These are phyloP conservation scores for Plantago major DNA, from an alignment of 257 asterid species.

Conservation along the genomic window DNA sequence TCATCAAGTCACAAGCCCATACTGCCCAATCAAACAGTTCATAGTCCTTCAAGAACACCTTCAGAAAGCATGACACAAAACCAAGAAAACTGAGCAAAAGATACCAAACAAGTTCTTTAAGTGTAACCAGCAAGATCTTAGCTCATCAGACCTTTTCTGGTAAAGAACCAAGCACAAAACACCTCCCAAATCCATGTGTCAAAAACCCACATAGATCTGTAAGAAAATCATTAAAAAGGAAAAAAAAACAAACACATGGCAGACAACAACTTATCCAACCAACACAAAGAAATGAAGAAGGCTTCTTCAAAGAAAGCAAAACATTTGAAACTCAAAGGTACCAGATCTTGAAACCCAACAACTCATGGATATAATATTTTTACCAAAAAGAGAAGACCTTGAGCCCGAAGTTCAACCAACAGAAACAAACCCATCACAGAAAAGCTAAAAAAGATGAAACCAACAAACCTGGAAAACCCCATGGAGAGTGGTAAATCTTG, in stretches of 20 bases:
- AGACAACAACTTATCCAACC: background rate
- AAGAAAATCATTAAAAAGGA: background rate
- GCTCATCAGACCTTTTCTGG: conserved; percentile 3
- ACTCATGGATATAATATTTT: conserved; percentile 5
- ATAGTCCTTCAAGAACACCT: conserved; percentile 14
- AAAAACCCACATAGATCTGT: conserved; percentile 27
- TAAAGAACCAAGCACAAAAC: conserved; percentile 5
- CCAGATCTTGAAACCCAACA: conserved; percentile 17
- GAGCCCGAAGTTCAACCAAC: conserved; percentile 1
- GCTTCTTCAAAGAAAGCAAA: background rate
- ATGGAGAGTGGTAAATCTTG: background rate
- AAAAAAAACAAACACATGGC: conserved; percentile 6
- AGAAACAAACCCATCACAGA: background rate
- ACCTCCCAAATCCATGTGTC: background rate
- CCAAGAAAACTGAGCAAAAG: background rate
- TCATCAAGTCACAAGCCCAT: background rate
- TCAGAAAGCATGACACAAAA: conserved; percentile 1
- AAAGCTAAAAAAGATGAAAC: conserved; percentile 7
- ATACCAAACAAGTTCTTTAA: background rate
- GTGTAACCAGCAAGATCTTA: background rate
- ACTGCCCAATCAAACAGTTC: background rate
- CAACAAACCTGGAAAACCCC: conserved; percentile 29
- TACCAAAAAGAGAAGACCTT: background rate
- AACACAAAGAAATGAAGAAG: background rate
- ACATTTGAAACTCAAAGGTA: conserved; percentile 8